phyloP scores from a whole-genome alignment of 2,329 filamentous ascomycete genomes.

The Sporothrix brunneoviolacea region DNA sequence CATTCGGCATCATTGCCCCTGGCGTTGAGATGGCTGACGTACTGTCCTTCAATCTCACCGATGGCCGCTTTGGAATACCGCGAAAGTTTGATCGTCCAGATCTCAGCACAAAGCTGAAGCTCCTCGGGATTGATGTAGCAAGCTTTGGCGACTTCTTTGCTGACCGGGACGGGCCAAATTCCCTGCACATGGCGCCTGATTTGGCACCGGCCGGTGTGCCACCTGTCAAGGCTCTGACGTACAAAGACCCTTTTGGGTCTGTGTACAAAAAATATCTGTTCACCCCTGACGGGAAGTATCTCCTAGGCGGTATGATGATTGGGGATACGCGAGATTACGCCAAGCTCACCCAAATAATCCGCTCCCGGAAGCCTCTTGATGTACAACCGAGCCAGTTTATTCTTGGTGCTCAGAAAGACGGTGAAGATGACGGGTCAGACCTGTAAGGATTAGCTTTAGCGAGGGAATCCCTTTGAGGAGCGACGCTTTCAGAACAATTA shows the following conservation, averaged over 20 bases:
- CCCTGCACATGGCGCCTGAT: conserved; percentile 52
- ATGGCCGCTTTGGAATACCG: conserved; percentile 44
- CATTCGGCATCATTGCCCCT: conserved; percentile 81
- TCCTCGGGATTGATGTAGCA: conserved; percentile 84
- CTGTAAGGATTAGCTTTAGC: conserved; percentile 31
- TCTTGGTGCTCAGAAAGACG: conserved; percentile 65
- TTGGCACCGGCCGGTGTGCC: conserved; percentile 47
- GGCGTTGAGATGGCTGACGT: conserved; percentile 92
- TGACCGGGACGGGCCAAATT: conserved; percentile 72
- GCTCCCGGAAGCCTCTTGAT: conserved; percentile 72
- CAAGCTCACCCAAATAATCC: conserved; percentile 81
- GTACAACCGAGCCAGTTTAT: conserved; percentile 77
- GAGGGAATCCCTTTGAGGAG: background rate
- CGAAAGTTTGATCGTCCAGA: conserved; percentile 74
- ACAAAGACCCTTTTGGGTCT: conserved; percentile 80
- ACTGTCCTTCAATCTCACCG: conserved; percentile 82
- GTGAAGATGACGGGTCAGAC: conserved; percentile 68
- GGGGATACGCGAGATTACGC: conserved; percentile 87
- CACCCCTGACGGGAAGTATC: conserved; percentile 79
- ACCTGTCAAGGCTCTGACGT: conserved; percentile 75
- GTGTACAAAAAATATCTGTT: conserved; percentile 95
- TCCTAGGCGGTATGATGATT: conserved; percentile 96
- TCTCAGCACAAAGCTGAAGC: conserved; percentile 84
- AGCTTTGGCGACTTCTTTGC: conserved; percentile 94
- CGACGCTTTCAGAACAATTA: background rate